Evolutionary conservation across 2,329 filamentous ascomycete species (phyloP), one percentile per base, ranked within the genome.

Genomic region (Sordariomycetes sp.): DNA sequence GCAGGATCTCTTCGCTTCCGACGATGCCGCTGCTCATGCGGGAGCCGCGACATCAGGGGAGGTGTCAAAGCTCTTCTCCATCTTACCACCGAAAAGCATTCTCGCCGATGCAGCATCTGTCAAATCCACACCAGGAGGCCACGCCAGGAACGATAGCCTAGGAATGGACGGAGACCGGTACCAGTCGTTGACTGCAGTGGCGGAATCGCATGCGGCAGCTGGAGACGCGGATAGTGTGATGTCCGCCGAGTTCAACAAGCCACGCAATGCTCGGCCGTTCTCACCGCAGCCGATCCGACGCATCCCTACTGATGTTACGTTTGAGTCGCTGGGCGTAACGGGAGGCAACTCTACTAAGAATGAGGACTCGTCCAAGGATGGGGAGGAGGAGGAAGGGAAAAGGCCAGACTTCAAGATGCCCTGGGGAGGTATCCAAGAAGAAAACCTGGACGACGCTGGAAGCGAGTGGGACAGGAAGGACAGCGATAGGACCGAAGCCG

Each of bases 81-180:
- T 80, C 43, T 54, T 80, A 31, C 74, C 75, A 25, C 71, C 74
- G 10, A 75, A 72, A 54, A 77, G 72, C 47, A 80, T 80, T 45
- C 66, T 80, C 5, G 69, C 71, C 26, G 72, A 75, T 30, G 46
- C 59, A 6, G 57, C 54, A 2, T 62, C 64, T 6, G 61, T 66
- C 37, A 46, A 45, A 42, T 51, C 51, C 33, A 47, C 50, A 38
- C 41, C 35, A 15, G 47, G 19, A 24, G 21, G 53, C 11, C 64
- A 72, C 40, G 53, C 51, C 21, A 63, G 73, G 21, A 59, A 63
- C 16, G 75, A 79, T 46, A 77, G 71, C 46, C 56, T 79, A 35
- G 55, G 73, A 6, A 62, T 68, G 34, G 68, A 71, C 19, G 47
- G 57, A 12, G 65, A 72, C 5, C 58, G 63, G 11, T 79, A 79